These are phyloP conservation scores for Isabelozyma rhagii DNA, from an alignment of 805 yeast species.

Conservation along the genomic window DNA sequence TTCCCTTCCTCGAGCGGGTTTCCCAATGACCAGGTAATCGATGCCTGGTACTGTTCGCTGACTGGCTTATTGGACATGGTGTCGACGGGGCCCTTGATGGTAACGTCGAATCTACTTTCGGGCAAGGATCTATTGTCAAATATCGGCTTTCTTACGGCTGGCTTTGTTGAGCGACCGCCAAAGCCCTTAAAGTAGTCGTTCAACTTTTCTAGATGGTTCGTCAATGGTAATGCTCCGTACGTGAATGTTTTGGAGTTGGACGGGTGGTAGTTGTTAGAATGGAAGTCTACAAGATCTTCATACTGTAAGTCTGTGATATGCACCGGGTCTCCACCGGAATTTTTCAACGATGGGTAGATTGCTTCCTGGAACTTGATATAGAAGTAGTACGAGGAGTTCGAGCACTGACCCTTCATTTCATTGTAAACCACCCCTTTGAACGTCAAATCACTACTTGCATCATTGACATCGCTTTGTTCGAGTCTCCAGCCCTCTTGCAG, in stretches of 20 bases:
- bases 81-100: constrained; percentile 72
- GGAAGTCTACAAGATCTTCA: constrained; percentile 76
- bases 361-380: constrained; percentile 82
- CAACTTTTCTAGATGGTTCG: constrained; percentile 55
- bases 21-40: constrained; percentile 88
- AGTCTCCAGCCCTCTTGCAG: constrained; percentile 97
- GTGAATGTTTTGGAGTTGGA: constrained; percentile 84
- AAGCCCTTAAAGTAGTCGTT: constrained; percentile 48
- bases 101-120: constrained; percentile 9
- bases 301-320: constrained; percentile 71
- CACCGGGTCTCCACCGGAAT: constrained; percentile 93
- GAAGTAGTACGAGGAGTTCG: constrained; percentile 80
- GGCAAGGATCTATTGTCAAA: constrained; percentile 28
- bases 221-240: constrained; percentile 75
- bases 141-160: constrained; percentile 46
- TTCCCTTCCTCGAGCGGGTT: constrained; percentile 51
- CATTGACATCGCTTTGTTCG: constrained; percentile 63
- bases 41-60: constrained; percentile 72
- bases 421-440: constrained; percentile 97
- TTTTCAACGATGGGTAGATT: constrained; percentile 79
- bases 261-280: constrained; percentile 77
- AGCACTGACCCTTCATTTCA: constrained; percentile 97
- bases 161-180: constrained; percentile 43
- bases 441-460: constrained; percentile 55
- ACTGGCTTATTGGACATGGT: constrained; percentile 48